A percentile compares a stretch with the other conserved stretches of the same genome.
phyloP scores from a whole-genome alignment of 1,284 basidiomycete species.

The Marasmius sp. region DNA sequence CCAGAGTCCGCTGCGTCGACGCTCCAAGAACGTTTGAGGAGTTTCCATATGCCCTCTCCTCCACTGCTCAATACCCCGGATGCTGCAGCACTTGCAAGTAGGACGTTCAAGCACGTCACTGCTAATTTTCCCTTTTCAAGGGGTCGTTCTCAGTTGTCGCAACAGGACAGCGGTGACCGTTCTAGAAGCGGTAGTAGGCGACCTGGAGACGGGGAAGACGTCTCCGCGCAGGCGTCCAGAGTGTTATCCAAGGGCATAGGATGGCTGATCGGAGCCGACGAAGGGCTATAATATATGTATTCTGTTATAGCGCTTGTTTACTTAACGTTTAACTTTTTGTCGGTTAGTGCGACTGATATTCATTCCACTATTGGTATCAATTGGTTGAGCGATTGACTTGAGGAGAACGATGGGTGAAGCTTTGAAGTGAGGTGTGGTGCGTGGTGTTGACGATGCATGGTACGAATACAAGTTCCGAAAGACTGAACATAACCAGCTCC shows the following conservation, averaged over 20 bases:
- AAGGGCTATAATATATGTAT: constrained; percentile 27
- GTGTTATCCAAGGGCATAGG: constrained; percentile 81
- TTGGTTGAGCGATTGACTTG: no score
- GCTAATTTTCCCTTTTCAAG: constrained; percentile 72
- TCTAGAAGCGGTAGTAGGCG: constrained; percentile 43
- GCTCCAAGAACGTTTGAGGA: constrained; percentile 58
- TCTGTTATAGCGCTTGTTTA: neutral
- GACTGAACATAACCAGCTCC: no score
- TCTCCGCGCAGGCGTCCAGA: constrained; percentile 69
- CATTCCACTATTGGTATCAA: no score
- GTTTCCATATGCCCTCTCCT: constrained; percentile 63
- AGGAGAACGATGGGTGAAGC: no score
- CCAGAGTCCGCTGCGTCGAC: constrained; percentile 42
- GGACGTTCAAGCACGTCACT: constrained; percentile 72
- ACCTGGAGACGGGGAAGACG: constrained; percentile 52
- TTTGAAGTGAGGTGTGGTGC: no score
- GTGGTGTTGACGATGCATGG: no score
- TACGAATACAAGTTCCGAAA: no score
- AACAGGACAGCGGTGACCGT: constrained; percentile 35
- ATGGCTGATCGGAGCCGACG: constrained; percentile 84
- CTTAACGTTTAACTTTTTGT: no score
- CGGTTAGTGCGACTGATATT: no score
- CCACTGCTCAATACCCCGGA: constrained; percentile 67
- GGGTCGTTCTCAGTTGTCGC: constrained; percentile 44
- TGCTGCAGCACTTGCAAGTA: constrained; percentile 69